Base-by-base conservation (phyloP, 345 rosid species). In the Dipteronia dyeriana region DNA sequence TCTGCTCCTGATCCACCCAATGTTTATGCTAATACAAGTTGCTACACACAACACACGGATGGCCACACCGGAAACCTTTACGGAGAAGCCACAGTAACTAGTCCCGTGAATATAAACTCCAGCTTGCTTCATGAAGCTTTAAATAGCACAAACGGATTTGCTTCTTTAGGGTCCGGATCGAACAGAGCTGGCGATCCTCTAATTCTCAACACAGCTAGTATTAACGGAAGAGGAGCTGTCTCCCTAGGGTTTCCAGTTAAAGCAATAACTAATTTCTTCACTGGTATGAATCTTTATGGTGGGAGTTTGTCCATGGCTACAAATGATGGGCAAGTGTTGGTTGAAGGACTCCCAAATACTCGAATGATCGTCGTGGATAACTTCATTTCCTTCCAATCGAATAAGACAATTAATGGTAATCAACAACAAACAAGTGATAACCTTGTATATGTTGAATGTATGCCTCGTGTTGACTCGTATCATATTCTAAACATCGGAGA, bases 21-120 rank as follows among this genome's bases (percentile, higher is more conserved):
- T 14, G 17, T 29, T 16, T 16, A 7, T 61, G 66, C 41, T 47
- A 53, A 0, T 26, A 38, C 2, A 7, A 31, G 45, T 7, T 88
- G 86, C 82, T 88, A 85, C 74, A 84, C 57, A 56, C 94, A 88
- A 67, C 65, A 71, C 1, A 88, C 82, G 22, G 76, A 87, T 25
- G 65, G 26, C 11, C 7, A 12, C 56, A 81, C 88, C 0, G 92
- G 94, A 25, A 74, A 65, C 25, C 76, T 73, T 17, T 67, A 78
- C 0, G 90, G 90, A 29, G 80, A 70, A 41, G 80, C 89, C 11
- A 29, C 78, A 9, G 23, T 13, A 70, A 47, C 71, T 63, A 39
- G 34, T 0, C 49, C 81, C 9, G 56, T 62, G 41, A 31, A 54
- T 3, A 31, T 7, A 5, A 83, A 81, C 34, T 54, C 81, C 1